Evolutionary conservation across 2,329 filamentous ascomycete genomes (phyloP).

Genomic region (Cladophialophora immunda): DNA sequence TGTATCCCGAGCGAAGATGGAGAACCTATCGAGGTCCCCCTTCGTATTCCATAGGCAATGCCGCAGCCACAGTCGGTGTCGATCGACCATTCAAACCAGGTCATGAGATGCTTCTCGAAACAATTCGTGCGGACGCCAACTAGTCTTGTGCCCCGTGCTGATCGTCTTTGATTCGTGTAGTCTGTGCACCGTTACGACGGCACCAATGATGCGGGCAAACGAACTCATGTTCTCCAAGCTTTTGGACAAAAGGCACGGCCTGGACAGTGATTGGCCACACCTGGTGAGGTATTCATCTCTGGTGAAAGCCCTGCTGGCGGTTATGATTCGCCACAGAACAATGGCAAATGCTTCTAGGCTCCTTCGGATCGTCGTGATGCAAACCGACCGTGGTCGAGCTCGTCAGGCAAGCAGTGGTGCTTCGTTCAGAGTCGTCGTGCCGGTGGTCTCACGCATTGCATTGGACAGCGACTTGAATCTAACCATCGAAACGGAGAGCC

Average conservation of each 20-base stretch:
- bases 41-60: slow-evolving; percentile 8
- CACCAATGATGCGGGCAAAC: slow-evolving; percentile 28
- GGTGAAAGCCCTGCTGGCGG: slow-evolving; percentile 21
- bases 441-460: slow-evolving; percentile 16
- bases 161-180: slow-evolving; percentile 7
- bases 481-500: slow-evolving; percentile 12
- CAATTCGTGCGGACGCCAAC: slow-evolving; percentile 12
- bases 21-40: background rate
- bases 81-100: slow-evolving; percentile 9
- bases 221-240: slow-evolving; percentile 7
- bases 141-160: slow-evolving; percentile 4
- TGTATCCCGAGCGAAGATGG: background rate
- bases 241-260: background rate
- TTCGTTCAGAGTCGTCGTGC: slow-evolving; percentile 3
- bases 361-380: slow-evolving; percentile 1
- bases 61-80: slow-evolving; percentile 2
- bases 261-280: slow-evolving; percentile 23
- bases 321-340: slow-evolving; percentile 31
- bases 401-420: background rate
- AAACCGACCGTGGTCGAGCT: background rate
- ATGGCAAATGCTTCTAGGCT: slow-evolving; percentile 20
- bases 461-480: slow-evolving; percentile 23
- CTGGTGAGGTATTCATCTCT: slow-evolving; percentile 13
- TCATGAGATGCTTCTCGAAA: slow-evolving; percentile 29
- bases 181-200: slow-evolving; percentile 29